Evolutionary conservation across 345 rosid genomes (phyloP), one percentile per base, ranked within the genome.

Genomic region (Bruguiera parviflora): DNA sequence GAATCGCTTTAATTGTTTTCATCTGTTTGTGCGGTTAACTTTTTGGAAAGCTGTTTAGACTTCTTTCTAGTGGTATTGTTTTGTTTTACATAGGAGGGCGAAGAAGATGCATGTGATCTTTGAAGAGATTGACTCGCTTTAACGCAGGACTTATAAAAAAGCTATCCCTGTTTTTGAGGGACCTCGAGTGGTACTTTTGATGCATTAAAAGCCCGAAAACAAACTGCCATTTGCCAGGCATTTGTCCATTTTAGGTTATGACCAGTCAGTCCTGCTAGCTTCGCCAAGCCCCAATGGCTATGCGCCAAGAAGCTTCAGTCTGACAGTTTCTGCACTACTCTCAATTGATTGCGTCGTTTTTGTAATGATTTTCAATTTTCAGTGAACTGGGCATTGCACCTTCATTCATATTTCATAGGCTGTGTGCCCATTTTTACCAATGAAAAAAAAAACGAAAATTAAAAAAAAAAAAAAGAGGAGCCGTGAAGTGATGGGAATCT

Each of bases 251-350:
- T 66, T 16, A 29, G 28, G 27, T 35, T 29, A 70, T 8, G 76
- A 81, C 63, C 49, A 61, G 37, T 55, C 71, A 21, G 66, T 43
- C 49, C 19, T 0, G 49, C 49, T 43, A 43, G 49, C 16, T 43
- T 43, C 49, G 49, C 18, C 49, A 43, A 13, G 19, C 67, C 58
- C 57, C 35, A 22, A 55, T 64, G 52, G 61, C 27, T 29, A 59
- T n/a, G 18, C 49, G 65, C 59, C 73, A 77, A 77, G 89, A 81
- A 80, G 86, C 82, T 85, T 81, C 49, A 43, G 49, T 13, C 49
- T 43, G 49, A 43, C 85, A 79, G 73, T 61, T 76, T 70, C 78
- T 75, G 76, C 62, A 51, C 21, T 31, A 60, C 46, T 35, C 68
- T 47, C 19, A 20, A 68, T 58, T 65, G 10, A 32, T 25, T 57